Base-by-base conservation (phyloP, 208 protist species). In the Trypanosoma cruzi region DNA sequence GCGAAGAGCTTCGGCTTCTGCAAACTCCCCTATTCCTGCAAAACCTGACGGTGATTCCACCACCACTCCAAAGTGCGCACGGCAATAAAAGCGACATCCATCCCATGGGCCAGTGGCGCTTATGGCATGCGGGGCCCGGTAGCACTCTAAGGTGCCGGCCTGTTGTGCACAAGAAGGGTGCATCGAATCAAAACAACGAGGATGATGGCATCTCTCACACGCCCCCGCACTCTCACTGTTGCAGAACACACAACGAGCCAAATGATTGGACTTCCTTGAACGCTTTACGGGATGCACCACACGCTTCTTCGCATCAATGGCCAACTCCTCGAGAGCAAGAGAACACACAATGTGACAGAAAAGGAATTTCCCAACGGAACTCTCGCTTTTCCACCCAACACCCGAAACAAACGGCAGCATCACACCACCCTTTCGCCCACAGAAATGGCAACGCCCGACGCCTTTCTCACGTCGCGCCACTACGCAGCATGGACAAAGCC, bases 101-200 rank as follows among this genome's bases (percentile, higher is more conserved):
- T 71, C 42, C 88, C 88, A 93, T 13, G 37, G 5, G n/a, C 26
- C 22, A 6, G 22, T 40, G 14, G 20, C 8, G 22, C 20, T n/a
- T 20, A 16, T 48, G 6, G 11, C 28, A n/a, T 71, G n/a, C 40
- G 57, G 14, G 7, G 18, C 31, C 6, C 52, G 22, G 29, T 55
- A 78, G 64, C 84, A 90, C 61, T 92, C 85, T 4, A 85, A 46
- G 8, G 84, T 83, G 50, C 82, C 79, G 11, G 79, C 81, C 61
- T 76, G 75, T 22, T 80, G 78, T 20, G 84, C 89, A 44, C 89
- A 94, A 20, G 82, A 76, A 31, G 89, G 80, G 68, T 94, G 89
- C 80, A 94, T 88, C 14, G 60, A 53, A 60, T 83, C 84, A 48
- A 86, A 88, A 76, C 89, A 94, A 44, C 76, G 71, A 1, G 81